phyloP scores from a whole-genome alignment of 345 rosid species.

The Balakata baccata region DNA sequence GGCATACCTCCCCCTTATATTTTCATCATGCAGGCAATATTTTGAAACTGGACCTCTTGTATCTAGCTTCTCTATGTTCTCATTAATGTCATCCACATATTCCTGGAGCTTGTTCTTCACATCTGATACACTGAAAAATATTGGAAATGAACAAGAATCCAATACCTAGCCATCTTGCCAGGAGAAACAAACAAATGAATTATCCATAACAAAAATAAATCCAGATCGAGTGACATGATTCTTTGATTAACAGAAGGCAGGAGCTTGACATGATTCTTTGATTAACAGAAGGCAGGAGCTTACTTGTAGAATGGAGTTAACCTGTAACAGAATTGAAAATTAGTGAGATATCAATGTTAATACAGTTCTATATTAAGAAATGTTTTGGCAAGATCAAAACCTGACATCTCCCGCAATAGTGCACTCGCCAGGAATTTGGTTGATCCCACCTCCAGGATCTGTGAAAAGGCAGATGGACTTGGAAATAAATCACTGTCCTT shows the following conservation, averaged over 20 bases:
- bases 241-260: slow-evolving; percentile 11
- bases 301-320: slow-evolving; percentile 94
- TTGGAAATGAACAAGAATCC: slow-evolving; percentile 15
- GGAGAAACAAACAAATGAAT: neutral
- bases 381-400: slow-evolving; percentile 33
- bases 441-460: slow-evolving; percentile 99
- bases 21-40: slow-evolving; percentile 73
- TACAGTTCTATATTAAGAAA: neutral
- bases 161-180: slow-evolving; percentile 7
- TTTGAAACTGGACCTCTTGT: slow-evolving; percentile 87
- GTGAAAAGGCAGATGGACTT: slow-evolving; percentile 19
- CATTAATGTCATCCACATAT: slow-evolving; percentile 81
- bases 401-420: slow-evolving; percentile 89
- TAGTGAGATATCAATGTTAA: slow-evolving; percentile 11
- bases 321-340: slow-evolving; percentile 43
- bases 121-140: slow-evolving; percentile 52
- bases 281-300: slow-evolving; percentile 33
- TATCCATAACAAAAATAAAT: neutral
- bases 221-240: slow-evolving; percentile 1
- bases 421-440: slow-evolving; percentile 95
- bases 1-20: slow-evolving; percentile 73
- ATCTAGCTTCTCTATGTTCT: slow-evolving; percentile 60
- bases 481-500: slow-evolving; percentile 18
- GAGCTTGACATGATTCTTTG: slow-evolving; percentile 32
- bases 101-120: slow-evolving; percentile 67